phyloP scores from a whole-genome alignment of 2,329 filamentous ascomycete genomes.

The Paecilomyces sp. region DNA sequence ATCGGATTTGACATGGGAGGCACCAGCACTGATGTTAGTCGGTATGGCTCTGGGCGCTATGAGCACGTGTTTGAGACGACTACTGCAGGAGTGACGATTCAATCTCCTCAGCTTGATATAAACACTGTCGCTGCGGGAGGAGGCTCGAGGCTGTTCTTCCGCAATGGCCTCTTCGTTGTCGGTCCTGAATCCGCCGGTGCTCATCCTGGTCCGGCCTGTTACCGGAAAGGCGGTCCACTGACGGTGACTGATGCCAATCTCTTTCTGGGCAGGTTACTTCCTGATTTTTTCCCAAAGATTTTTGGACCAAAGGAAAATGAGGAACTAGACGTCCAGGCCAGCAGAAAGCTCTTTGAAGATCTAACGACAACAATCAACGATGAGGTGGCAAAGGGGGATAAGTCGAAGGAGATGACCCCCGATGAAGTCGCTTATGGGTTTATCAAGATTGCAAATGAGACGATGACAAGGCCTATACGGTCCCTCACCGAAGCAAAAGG shows the following conservation, averaged over 20 bases:
- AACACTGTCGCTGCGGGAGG: constrained; percentile 87
- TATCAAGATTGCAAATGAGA: constrained; percentile 82
- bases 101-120: constrained; percentile 82
- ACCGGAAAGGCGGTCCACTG: constrained; percentile 81
- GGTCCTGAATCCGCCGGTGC: constrained; percentile 87
- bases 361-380: constrained; percentile 70
- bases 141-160: constrained; percentile 55
- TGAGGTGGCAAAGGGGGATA: constrained; percentile 55
- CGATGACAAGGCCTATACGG: constrained; percentile 57
- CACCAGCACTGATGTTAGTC: constrained; percentile 80
- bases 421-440: constrained; percentile 88
- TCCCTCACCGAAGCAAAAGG: constrained; percentile 64
- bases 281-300: constrained; percentile 93
- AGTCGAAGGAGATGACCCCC: constrained; percentile 53
- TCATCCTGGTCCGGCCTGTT: constrained; percentile 86
- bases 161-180: constrained; percentile 84
- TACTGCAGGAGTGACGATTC: constrained; percentile 81
- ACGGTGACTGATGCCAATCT: constrained; percentile 91
- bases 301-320: constrained; percentile 87
- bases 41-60: constrained; percentile 75
- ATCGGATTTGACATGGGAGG: constrained; percentile 95
- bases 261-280: constrained; percentile 75
- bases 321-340: constrained; percentile 68
- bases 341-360: constrained; percentile 66
- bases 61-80: constrained; percentile 91